Evolutionary conservation across 176 grass and related monocot species (phyloP).

Genomic region (Oryza glumipatula): DNA sequence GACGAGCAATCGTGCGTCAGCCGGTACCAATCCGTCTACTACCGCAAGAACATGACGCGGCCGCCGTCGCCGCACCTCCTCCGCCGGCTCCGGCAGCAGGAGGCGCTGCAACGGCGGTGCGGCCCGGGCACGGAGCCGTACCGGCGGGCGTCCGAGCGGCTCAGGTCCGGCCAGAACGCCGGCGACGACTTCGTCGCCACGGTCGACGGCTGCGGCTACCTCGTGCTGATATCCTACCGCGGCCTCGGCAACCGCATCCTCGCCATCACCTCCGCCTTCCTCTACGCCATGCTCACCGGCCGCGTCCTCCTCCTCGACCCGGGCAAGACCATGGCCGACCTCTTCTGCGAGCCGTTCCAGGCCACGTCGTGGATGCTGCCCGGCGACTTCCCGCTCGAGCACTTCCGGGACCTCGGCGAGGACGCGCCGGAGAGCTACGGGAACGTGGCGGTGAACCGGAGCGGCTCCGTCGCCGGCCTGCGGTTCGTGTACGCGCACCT

Average conservation of each 20-base stretch:
- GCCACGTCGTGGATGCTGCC: conserved; percentile 66
- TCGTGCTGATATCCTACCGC: conserved; percentile 28
- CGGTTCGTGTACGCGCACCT: conserved; percentile 37
- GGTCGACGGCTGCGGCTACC: conserved; percentile 30
- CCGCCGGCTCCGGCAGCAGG: conserved; percentile 29
- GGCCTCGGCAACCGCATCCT: conserved; percentile 60
- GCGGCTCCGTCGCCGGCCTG: conserved; percentile 5
- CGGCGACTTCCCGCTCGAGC: conserved; percentile 47
- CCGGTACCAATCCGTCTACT: conserved; percentile 38
- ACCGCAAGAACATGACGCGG: conserved; percentile 38
- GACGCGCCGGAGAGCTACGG: conserved; percentile 42
- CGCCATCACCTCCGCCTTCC: conserved; percentile 46
- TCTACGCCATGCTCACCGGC: conserved; percentile 52
- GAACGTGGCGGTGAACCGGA: conserved; percentile 24
- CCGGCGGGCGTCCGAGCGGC: not conserved
- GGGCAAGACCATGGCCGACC: conserved; percentile 26
- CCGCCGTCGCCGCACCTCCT: conserved; percentile 10
- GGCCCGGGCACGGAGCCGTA: conserved; percentile 44
- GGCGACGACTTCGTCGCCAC: not conserved
- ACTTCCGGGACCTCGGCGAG: conserved; percentile 21
- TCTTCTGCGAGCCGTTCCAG: conserved; percentile 72
- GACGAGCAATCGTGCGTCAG: conserved; percentile 48
- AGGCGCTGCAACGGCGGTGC: conserved; percentile 44
- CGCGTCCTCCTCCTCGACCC: conserved; percentile 51
- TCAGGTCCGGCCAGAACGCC: not conserved